phyloP scores from a whole-genome alignment of 2,329 filamentous ascomycete genomes.

The Hypoxylon sp. region DNA sequence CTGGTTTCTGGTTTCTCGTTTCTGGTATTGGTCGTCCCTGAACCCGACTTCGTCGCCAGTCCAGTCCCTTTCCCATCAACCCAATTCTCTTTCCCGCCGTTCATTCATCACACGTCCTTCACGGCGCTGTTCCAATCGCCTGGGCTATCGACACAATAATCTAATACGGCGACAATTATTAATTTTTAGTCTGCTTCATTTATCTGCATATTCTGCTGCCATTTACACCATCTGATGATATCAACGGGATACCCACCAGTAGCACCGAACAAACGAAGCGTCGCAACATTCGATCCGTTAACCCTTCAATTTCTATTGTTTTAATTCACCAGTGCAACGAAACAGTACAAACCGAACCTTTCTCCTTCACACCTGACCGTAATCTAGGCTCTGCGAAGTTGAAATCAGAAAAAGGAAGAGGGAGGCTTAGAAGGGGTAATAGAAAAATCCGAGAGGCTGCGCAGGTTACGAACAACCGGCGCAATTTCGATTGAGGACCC shows the following conservation, averaged over 20 bases:
- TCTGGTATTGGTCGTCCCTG: conserved; percentile 23
- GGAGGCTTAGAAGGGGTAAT: conserved; percentile 32
- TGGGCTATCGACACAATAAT: conserved; percentile 14
- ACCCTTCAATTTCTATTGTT: conserved; percentile 39
- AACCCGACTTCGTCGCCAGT: conserved; percentile 23
- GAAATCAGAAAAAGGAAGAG: conserved; percentile 31
- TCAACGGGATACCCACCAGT: conserved; percentile 31
- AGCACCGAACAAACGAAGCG: conserved; percentile 37
- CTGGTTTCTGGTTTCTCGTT: too few species aligned
- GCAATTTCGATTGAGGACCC: conserved; percentile 42
- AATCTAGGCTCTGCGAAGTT: conserved; percentile 4
- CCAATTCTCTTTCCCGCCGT: conserved; percentile 23
- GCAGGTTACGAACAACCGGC: conserved; percentile 40
- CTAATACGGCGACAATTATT: conserved; percentile 17
- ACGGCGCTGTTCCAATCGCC: conserved; percentile 22
- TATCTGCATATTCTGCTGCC: conserved; percentile 13
- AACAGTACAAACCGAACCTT: conserved; percentile 19
- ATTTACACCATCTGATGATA: conserved; percentile 24
- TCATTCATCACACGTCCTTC: conserved; percentile 30
- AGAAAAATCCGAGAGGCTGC: conserved; percentile 47
- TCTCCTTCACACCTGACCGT: conserved; percentile 13
- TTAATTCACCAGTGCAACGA: conserved; percentile 31
- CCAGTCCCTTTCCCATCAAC: conserved; percentile 20
- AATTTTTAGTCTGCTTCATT: conserved; percentile 22
- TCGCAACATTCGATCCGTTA: conserved; percentile 43